Percentiles rank a stretch among this genome's conserved stretches.
Conservation (phyloP, 2,329 filamentous ascomycete genomes). For the Ophiostoma ulmi region DNA sequence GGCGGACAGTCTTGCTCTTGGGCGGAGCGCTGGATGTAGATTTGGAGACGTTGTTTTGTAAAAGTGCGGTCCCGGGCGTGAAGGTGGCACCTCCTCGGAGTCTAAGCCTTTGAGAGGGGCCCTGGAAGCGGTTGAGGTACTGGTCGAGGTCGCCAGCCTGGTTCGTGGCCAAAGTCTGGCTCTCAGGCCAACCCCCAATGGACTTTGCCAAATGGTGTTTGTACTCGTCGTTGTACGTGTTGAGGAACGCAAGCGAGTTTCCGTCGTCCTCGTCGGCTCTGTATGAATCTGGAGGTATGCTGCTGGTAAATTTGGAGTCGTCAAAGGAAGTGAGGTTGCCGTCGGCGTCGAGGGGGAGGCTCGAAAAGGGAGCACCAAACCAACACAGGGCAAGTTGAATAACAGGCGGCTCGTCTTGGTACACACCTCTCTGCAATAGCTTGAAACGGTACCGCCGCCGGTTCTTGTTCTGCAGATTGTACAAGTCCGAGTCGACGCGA, state of each 20-base stretch:
- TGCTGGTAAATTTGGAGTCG: not conserved
- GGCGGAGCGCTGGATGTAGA: not conserved
- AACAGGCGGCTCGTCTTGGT: not conserved
- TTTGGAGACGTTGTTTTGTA: too few species aligned
- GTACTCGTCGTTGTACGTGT: not conserved
- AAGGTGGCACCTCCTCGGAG: not conserved
- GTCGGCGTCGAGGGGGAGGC: not conserved
- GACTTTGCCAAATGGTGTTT: not conserved
- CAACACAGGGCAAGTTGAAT: not conserved
- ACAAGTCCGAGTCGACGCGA: not conserved
- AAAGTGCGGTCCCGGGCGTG: not conserved
- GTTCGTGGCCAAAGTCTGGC: not conserved
- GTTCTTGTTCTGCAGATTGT: not conserved
- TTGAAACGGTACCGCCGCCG: not conserved
- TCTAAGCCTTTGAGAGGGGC: not conserved
- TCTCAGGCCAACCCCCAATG: not conserved
- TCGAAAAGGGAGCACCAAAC: not conserved
- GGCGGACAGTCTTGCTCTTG: not conserved
- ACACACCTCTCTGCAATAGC: not conserved
- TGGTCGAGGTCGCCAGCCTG: not conserved
- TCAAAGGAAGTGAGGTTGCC: not conserved
- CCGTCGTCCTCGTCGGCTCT: not conserved
- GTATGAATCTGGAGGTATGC: not conserved
- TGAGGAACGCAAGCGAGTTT: not conserved
- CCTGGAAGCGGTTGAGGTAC: not conserved